These are phyloP conservation scores for Hypoxylon crocopeplum DNA, from an alignment of 495 filamentous ascomycete species.

Conservation along the genomic window DNA sequence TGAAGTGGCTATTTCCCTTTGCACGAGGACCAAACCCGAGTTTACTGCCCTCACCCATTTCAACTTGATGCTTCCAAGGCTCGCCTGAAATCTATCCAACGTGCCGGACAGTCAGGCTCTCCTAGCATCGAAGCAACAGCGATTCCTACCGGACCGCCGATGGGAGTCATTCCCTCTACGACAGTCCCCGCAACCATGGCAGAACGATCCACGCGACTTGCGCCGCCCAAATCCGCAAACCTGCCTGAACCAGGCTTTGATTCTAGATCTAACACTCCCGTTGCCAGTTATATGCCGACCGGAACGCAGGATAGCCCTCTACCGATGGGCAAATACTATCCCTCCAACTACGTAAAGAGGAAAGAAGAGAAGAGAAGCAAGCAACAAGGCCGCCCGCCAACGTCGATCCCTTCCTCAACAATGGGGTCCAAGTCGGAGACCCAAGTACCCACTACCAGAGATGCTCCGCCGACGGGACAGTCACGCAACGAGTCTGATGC, in stretches of 20 bases:
- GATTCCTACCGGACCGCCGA: slow-evolving; percentile 2
- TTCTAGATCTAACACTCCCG: slow-evolving; percentile 41
- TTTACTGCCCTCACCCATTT: slow-evolving; percentile 52
- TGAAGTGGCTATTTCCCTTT: slow-evolving; percentile 59
- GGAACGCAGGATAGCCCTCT: slow-evolving; percentile 45
- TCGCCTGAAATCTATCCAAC: slow-evolving; percentile 41
- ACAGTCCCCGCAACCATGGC: slow-evolving; percentile 16
- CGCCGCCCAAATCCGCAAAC: slow-evolving; percentile 7
- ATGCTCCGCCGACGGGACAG: slow-evolving; percentile 26
- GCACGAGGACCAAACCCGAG: slow-evolving; percentile 52
- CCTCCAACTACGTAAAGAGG: slow-evolving; percentile 56
- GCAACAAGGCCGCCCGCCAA: slow-evolving; percentile 17
- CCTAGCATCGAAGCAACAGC: background rate
- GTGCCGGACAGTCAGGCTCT: slow-evolving; percentile 37
- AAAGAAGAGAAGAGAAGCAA: slow-evolving; percentile 39
- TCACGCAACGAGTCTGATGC: slow-evolving; percentile 52
- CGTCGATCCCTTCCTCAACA: slow-evolving; percentile 24
- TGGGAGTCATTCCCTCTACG: slow-evolving; percentile 16
- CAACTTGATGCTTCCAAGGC: slow-evolving; percentile 46
- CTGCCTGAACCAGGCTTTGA: slow-evolving; percentile 7
- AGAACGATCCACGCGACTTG: slow-evolving; percentile 27
- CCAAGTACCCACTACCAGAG: slow-evolving; percentile 37
- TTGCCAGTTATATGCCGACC: slow-evolving; percentile 52
- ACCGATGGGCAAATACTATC: slow-evolving; percentile 63
- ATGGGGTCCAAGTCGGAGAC: slow-evolving; percentile 39